phyloP scores from a whole-genome alignment of 2,329 filamentous ascomycete species.

The Paraconiothyrium brasiliense region DNA sequence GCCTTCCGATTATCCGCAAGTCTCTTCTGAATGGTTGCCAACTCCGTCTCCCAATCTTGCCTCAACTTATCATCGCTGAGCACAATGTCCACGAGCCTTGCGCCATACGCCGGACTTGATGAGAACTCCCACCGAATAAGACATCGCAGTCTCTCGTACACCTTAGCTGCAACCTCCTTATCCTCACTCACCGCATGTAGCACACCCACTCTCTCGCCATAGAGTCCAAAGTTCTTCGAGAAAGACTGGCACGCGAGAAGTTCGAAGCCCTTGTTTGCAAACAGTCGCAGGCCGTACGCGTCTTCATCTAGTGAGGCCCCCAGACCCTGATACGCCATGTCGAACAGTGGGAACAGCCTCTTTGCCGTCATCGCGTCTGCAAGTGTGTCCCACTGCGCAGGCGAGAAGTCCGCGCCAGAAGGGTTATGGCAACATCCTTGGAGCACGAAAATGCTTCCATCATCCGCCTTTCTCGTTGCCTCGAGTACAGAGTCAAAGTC shows the following conservation, averaged over 20 bases:
- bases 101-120: constrained; percentile 39
- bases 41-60: constrained; percentile 24
- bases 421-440: constrained; percentile 54
- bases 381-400: constrained; percentile 44
- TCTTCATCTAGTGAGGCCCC: constrained; percentile 47
- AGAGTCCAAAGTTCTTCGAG: constrained; percentile 53
- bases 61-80: constrained; percentile 22
- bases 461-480: constrained; percentile 33
- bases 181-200: constrained; percentile 36
- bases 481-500: constrained; percentile 38
- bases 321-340: constrained; percentile 52
- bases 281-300: constrained; percentile 39
- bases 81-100: constrained; percentile 35
- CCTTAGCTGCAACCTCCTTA: constrained; percentile 25
- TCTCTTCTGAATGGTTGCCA: constrained; percentile 26
- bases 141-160: constrained; percentile 38
- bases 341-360: constrained; percentile 46
- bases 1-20: constrained; percentile 21
- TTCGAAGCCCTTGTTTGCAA: constrained; percentile 38
- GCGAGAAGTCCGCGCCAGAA: constrained; percentile 45
- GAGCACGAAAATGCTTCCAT: constrained; percentile 47
- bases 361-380: constrained; percentile 29
- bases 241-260: constrained; percentile 50
- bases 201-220: constrained; percentile 49
- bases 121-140: constrained; percentile 43